phyloP scores from a whole-genome alignment of 2,329 filamentous ascomycete genomes.

The Dothideomycetidae sp. region DNA sequence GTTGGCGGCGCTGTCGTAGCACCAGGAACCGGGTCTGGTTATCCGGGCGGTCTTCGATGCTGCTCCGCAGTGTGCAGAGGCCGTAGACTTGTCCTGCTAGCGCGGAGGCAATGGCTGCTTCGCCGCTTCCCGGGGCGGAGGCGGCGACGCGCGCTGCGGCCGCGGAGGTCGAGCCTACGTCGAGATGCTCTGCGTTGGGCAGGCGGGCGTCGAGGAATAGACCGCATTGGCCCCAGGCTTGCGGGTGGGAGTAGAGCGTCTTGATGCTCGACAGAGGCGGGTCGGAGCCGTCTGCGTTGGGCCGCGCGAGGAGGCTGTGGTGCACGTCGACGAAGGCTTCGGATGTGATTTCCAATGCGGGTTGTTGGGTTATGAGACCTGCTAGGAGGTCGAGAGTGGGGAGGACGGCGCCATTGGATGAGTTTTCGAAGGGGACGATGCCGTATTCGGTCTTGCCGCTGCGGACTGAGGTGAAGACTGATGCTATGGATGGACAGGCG shows the following conservation, averaged over 20 bases:
- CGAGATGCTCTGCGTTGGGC: constrained; percentile 61
- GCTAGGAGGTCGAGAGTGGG: constrained; percentile 82
- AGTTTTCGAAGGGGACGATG: constrained; percentile 92
- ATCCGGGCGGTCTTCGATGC: constrained; percentile 59
- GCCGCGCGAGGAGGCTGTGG: constrained; percentile 63
- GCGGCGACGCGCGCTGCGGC: constrained; percentile 62
- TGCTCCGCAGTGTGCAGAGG: constrained; percentile 52
- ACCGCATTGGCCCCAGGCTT: constrained; percentile 87
- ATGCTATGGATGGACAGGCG: constrained; percentile 37
- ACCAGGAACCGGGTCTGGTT: constrained; percentile 74
- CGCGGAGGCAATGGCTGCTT: constrained; percentile 64
- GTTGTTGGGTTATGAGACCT: constrained; percentile 50
- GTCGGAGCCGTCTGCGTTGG: constrained; percentile 5
- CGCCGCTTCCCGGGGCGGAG: constrained; percentile 16
- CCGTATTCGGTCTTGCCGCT: constrained; percentile 50
- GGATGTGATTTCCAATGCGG: constrained; percentile 59
- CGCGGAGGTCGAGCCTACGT: constrained; percentile 72
- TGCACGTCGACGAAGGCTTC: constrained; percentile 80
- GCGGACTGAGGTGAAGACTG: constrained; percentile 71
- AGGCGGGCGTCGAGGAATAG: constrained; percentile 57
- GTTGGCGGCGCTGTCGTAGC: constrained; percentile 27
- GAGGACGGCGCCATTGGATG: constrained; percentile 81
- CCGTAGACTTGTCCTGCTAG: constrained; percentile 56
- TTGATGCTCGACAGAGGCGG: constrained; percentile 46
- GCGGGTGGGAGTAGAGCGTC: constrained; percentile 81